Base-by-base conservation (phyloP, 2,329 filamentous ascomycete genomes). In the Botrytis deweyae region DNA sequence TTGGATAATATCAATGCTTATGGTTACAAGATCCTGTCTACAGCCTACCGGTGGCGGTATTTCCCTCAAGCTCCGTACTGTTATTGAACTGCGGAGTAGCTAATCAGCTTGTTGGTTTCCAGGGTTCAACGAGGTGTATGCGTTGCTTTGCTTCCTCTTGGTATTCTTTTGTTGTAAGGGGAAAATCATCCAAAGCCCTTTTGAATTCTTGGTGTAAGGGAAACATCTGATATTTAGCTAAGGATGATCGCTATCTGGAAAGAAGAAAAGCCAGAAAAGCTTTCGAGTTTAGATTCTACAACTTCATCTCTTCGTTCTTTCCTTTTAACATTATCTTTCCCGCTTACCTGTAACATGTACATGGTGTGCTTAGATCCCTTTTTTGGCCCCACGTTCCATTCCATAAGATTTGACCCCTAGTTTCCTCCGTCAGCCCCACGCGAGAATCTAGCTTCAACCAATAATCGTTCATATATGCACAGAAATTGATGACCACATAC, bases 11-110 rank as follows among this genome's bases (percentile, higher is more conserved):
- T 52, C 44, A 52, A 52, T 49, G 44, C 44, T 52, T 36, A 66
- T 36, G 64, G 63, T 22, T 49, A 66, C 63, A 66, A 44, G 63
- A 66, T 49, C 42, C 63, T 66, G 63, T 44, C n/a, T 49, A 66
- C 40, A 49, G 64, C 29, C 29, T 66, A 10, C 22, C 8, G 14
- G 29, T 36, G 44, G 64, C 64, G 44, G 44, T 38, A 66, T 44
- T 29, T 49, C 40, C 44, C 42, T 66, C 42, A 29, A 65, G 29
- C 42, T 49, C 44, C 44, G 20, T 49, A 18, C 38, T 44, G 16
- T 49, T 25, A 14, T 7, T 52, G 29, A 33, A 65, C 25, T 22
- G 63, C 42, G 42, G 42, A 66, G 63, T 36, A 66, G 42, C 42
- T 29, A 16, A 46, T 36, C 42, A 49, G 44, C 63, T 49, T 9